Evolutionary conservation across 2,329 filamentous ascomycete species (phyloP).

Genomic region (Alternaria sp.): DNA sequence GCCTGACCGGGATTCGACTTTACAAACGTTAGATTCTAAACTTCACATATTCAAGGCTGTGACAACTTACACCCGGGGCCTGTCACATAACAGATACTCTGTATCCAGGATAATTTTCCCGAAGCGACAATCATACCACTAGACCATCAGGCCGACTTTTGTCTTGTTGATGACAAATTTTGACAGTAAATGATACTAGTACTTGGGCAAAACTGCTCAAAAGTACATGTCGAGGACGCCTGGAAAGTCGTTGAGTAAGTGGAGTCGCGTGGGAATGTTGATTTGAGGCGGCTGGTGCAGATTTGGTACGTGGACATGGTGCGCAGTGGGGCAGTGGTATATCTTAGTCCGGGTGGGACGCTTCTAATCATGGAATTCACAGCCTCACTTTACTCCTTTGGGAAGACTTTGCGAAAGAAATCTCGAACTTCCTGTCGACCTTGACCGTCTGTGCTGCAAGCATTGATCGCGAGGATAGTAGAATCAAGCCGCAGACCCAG

Average conservation of each 20-base stretch:
- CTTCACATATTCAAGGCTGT: background rate
- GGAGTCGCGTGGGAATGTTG: background rate
- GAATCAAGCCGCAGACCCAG: background rate
- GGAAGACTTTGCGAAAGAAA: conserved; percentile 20
- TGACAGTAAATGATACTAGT: background rate
- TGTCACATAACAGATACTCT: conserved; percentile 40
- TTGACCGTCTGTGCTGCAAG: background rate
- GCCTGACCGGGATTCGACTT: conserved; percentile 43
- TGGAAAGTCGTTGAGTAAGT: background rate
- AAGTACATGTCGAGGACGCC: background rate
- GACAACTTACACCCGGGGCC: conserved; percentile 40
- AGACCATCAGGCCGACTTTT: conserved; percentile 36
- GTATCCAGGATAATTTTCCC: conserved; percentile 30
- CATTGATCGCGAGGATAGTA: background rate
- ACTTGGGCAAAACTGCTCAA: too few species aligned
- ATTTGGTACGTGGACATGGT: background rate
- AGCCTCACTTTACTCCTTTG: conserved; percentile 13
- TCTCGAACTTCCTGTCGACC: background rate
- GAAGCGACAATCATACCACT: conserved; percentile 45
- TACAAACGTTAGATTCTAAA: background rate
- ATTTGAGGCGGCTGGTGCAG: background rate
- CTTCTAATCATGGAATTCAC: conserved; percentile 3
- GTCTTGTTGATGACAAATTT: conserved; percentile 11
- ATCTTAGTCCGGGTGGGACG: conserved; percentile 15
- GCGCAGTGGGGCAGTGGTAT: conserved; percentile 3